A percentile compares a stretch with the other conserved stretches of the same genome.
phyloP scores from a whole-genome alignment of 371 early-diverging fungal genomes.

The Actinomortierella ambigua region DNA sequence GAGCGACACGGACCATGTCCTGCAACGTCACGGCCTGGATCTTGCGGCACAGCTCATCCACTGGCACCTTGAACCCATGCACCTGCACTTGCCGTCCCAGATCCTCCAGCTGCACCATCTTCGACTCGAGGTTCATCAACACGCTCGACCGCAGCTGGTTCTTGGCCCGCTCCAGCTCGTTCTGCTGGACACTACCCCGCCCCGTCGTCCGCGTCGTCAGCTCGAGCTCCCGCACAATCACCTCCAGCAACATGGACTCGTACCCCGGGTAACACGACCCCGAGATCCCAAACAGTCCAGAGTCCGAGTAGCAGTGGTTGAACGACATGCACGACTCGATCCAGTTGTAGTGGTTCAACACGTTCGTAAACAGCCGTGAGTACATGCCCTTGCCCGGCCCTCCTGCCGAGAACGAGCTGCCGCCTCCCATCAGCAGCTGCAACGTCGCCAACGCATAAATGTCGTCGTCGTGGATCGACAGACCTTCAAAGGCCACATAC shows the following conservation, averaged over 20 bases:
- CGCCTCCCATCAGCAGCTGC: constrained; percentile 93
- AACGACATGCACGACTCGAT: constrained; percentile 92
- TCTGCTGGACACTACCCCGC: constrained; percentile 50
- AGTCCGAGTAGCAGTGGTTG: constrained; percentile 89
- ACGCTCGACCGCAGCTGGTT: constrained; percentile 93
- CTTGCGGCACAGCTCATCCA: constrained; percentile 75
- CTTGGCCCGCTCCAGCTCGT: constrained; percentile 88
- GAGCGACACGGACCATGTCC: constrained; percentile 75
- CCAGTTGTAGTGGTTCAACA: constrained; percentile 93
- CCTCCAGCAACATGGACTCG: constrained; percentile 72
- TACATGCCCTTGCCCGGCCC: constrained; percentile 99
- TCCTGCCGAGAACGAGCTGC: constrained; percentile 96
- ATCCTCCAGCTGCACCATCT: constrained; percentile 94
- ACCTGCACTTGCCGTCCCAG: constrained; percentile 91
- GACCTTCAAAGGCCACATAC: constrained; percentile 88
- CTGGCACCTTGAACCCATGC: constrained; percentile 74
- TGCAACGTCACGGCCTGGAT: constrained; percentile 75
- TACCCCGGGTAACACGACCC: constrained; percentile 83
- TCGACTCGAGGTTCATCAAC: constrained; percentile 92
- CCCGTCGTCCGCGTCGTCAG: constrained; percentile 61
- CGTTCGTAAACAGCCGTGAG: constrained; percentile 93
- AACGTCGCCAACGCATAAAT: constrained; percentile 91
- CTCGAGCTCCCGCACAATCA: constrained; percentile 84
- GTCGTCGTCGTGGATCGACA: constrained; percentile 81
- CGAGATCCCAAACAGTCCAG: constrained; percentile 92